Evolutionary conservation across 2,329 filamentous ascomycete species (phyloP).

Genomic region (Mollisia scopiformis): DNA sequence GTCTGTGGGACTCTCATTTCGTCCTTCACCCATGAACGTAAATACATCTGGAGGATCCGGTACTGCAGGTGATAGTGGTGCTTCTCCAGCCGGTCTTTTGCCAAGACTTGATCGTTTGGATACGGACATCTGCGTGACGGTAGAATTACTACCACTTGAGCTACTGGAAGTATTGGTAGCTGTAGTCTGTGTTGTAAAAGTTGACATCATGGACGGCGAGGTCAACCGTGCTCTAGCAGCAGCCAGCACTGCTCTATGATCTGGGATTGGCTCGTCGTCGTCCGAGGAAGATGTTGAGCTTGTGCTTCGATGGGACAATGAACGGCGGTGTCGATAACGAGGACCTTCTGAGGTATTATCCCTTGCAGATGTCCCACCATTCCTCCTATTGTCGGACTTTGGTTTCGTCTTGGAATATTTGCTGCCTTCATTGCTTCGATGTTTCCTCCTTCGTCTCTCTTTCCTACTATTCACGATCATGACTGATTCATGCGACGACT

Average conservation of each 20-base stretch:
- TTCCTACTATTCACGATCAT: conserved; percentile 30
- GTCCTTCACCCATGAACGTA: conserved; percentile 27
- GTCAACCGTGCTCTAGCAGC: conserved; percentile 31
- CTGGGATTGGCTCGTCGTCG: conserved; percentile 26
- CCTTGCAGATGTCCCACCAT: conserved; percentile 16
- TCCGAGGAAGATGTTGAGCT: conserved; percentile 30
- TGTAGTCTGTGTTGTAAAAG: conserved; percentile 34
- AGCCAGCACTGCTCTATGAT: conserved; percentile 30
- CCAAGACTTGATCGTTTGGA: conserved; percentile 22
- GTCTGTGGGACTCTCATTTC: not conserved
- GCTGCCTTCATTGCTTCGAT: conserved; percentile 22
- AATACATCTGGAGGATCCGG: conserved; percentile 36
- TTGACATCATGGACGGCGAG: conserved; percentile 38
- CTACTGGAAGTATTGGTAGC: conserved; percentile 40
- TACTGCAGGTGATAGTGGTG: conserved; percentile 34
- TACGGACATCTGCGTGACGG: conserved; percentile 41
- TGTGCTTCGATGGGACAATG: conserved; percentile 21
- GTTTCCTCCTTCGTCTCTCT: conserved; percentile 27
- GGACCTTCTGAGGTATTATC: conserved; percentile 21
- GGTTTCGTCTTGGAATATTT: conserved; percentile 26
- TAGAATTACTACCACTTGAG: conserved; percentile 46
- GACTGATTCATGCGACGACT: conserved; percentile 14
- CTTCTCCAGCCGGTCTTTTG: conserved; percentile 23
- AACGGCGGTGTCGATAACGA: conserved; percentile 22
- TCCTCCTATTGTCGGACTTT: conserved; percentile 26